These are phyloP conservation scores for Alternaria solani DNA, from an alignment of 2,329 filamentous ascomycete species.

Conservation along the genomic window DNA sequence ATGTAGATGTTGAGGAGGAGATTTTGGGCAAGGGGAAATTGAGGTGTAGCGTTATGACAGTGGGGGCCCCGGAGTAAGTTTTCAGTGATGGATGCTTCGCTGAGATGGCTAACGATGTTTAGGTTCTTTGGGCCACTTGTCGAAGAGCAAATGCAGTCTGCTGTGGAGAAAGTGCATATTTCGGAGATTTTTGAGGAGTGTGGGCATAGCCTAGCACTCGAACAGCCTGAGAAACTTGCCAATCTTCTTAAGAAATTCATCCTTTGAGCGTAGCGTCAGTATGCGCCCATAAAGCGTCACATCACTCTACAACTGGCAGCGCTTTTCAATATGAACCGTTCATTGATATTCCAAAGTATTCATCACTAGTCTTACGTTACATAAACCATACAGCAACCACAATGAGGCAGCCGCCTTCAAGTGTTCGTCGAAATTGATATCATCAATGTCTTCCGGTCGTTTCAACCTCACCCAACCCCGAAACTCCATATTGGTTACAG, in stretches of 20 bases:
- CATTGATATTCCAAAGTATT: background rate
- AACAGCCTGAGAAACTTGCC: conserved; percentile 28
- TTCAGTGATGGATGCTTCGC: background rate
- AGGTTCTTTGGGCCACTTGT: conserved; percentile 32
- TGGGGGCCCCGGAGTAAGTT: conserved; percentile 31
- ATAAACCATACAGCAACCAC: background rate
- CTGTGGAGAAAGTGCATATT: conserved; percentile 40
- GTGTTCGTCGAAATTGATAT: background rate
- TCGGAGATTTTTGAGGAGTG: conserved; percentile 34
- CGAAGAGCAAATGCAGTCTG: conserved; percentile 37
- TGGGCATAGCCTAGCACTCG: conserved; percentile 29
- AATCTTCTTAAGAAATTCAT: conserved; percentile 25
- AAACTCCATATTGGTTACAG: background rate
- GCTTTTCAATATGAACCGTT: background rate
- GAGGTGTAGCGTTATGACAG: conserved; percentile 31
- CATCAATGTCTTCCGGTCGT: background rate
- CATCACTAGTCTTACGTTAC: background rate
- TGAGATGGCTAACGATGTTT: background rate
- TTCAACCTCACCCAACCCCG: background rate
- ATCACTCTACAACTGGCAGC: background rate
- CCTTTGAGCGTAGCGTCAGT: background rate
- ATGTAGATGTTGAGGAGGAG: conserved; percentile 32
- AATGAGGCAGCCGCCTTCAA: background rate
- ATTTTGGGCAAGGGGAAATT: conserved; percentile 26
- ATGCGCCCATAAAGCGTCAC: background rate